Conservation (phyloP, 2,329 filamentous ascomycete genomes). For the Microcyclospora tardicrescens region DNA sequence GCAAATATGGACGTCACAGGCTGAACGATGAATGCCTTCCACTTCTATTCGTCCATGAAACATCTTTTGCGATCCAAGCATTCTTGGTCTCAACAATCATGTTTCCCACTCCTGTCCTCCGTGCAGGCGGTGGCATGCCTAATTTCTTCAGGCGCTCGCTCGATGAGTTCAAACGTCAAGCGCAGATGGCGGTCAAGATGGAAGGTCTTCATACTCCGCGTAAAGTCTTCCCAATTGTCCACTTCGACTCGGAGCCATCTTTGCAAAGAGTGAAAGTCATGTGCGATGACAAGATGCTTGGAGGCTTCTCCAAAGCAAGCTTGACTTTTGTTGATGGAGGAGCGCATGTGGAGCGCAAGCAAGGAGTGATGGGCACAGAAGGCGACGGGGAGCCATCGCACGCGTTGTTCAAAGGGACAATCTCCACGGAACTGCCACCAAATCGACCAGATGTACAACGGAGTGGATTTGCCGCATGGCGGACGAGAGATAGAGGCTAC, state of each 20-base stretch:
- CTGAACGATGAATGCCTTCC: too few relatives aligned
- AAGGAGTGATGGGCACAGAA: slow-evolving; percentile 6
- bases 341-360: slow-evolving; percentile 9
- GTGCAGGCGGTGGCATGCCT: slow-evolving; percentile 16
- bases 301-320: slow-evolving; percentile 65
- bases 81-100: background rate
- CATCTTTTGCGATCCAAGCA: too few relatives aligned
- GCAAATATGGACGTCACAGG: too few relatives aligned
- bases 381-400: slow-evolving; percentile 46
- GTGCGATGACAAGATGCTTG: slow-evolving; percentile 66
- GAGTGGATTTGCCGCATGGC: slow-evolving; percentile 80
- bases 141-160: slow-evolving; percentile 47
- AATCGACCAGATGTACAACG: slow-evolving; percentile 62
- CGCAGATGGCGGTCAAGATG: slow-evolving; percentile 49
- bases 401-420: slow-evolving; percentile 72
- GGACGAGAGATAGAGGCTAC: slow-evolving; percentile 61
- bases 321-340: slow-evolving; percentile 44
- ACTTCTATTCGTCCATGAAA: too few relatives aligned
- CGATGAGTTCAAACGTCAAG: slow-evolving; percentile 45
- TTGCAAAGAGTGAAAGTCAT: slow-evolving; percentile 54
- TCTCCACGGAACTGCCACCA: slow-evolving; percentile 71
- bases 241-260: slow-evolving; percentile 42
- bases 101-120: slow-evolving; percentile 1
- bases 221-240: slow-evolving; percentile 50
- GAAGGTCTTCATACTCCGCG: slow-evolving; percentile 55